These are phyloP conservation scores for Kalaharituber pfeilii DNA, from an alignment of 2,329 filamentous ascomycete genomes.

Conservation along the genomic window DNA sequence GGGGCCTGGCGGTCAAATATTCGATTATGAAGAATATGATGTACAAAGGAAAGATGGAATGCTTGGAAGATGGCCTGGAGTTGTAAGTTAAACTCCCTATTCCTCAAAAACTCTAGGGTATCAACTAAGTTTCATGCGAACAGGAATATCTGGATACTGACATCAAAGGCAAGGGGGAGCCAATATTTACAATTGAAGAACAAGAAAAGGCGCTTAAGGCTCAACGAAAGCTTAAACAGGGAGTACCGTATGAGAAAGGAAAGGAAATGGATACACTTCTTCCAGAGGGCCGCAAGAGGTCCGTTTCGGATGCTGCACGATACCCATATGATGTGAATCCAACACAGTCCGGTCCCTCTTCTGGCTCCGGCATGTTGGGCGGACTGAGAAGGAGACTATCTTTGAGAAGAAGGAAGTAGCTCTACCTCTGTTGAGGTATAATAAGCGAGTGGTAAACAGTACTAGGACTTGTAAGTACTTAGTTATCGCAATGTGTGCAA, in stretches of 20 bases:
- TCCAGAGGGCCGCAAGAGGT: background rate
- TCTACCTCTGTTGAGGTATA: too few species aligned
- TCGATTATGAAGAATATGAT: constrained; percentile 69
- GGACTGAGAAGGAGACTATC: background rate
- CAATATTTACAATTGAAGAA: constrained; percentile 52
- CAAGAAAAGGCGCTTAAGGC: constrained; percentile 43
- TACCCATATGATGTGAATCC: background rate
- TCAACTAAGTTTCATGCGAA: constrained; percentile 6
- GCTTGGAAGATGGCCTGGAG: constrained; percentile 56
- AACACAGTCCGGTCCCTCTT: background rate
- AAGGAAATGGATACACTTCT: constrained; percentile 34
- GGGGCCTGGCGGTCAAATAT: constrained; percentile 51
- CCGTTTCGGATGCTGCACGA: background rate
- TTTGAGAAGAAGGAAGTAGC: background rate
- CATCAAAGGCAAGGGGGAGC: constrained; percentile 68
- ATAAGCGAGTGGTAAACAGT: too few species aligned
- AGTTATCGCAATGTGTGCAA: too few species aligned
- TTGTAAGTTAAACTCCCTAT: constrained; percentile 41
- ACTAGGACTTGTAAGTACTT: too few species aligned
- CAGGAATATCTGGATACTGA: constrained; percentile 57
- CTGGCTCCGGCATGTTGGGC: background rate
- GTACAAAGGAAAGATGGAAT: constrained; percentile 74
- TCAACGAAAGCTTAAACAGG: constrained; percentile 23
- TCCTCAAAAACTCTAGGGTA: constrained; percentile 7
- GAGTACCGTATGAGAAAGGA: constrained; percentile 24